Evolutionary conservation across 148 eudicot species (phyloP).

Genomic region (Silene conica): DNA sequence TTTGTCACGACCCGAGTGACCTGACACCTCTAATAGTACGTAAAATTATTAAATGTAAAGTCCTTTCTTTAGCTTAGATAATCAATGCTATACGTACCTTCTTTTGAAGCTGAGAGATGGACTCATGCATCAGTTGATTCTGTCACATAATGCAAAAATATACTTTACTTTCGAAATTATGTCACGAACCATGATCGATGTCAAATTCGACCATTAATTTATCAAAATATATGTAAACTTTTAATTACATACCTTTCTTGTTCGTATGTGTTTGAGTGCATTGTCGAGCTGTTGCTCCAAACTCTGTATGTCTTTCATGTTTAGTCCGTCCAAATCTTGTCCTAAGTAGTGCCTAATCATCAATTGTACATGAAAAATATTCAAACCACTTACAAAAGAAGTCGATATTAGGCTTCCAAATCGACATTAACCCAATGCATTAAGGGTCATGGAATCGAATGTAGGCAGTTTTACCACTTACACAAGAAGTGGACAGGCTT

Average conservation of each 20-base stretch:
- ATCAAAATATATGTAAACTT: no score
- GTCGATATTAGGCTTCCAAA: neutral
- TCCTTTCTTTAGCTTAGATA: neutral
- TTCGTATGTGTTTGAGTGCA: constrained; percentile 53
- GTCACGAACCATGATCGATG: no score
- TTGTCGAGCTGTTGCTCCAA: constrained; percentile 68
- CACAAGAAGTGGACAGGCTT: no score
- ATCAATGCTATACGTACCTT: constrained; percentile 31
- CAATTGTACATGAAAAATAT: neutral
- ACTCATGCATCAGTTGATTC: constrained; percentile 62
- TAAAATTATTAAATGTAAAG: no score
- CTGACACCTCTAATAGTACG: no score
- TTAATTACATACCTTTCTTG: constrained; percentile 45
- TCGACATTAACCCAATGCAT: neutral
- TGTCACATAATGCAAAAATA: constrained; percentile 20
- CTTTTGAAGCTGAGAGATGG: constrained; percentile 60
- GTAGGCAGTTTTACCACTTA: neutral
- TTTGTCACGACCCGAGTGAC: no score
- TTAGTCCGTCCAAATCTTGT: constrained; percentile 53
- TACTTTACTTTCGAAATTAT: no score
- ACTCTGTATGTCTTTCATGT: constrained; percentile 54
- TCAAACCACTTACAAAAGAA: no score
- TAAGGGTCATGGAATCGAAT: no score
- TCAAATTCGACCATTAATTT: no score
- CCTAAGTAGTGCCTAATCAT: constrained; percentile 59